Base-by-base conservation (phyloP, 192 early-diverging fungal species). In the Cetraspora pellucida region DNA sequence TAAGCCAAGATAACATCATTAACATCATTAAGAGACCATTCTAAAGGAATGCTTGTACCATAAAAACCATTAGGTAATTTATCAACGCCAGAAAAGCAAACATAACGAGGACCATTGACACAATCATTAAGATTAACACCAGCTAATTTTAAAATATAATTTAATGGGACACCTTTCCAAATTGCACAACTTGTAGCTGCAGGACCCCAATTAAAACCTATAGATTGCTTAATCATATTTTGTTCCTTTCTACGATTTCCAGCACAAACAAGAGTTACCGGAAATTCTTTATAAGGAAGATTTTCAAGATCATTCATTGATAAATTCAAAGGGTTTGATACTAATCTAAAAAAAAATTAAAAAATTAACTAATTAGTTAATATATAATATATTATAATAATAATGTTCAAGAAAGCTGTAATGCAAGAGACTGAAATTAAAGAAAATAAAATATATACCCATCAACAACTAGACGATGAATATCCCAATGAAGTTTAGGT, bases 1-100 rank as follows among this genome's bases (percentile, higher is more conserved):
- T 91, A 93, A 21, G 95, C 95, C 14, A 96, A 80, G 23, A 96
- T 69, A 25, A 94, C 86, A 78, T 94, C 93, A 61, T 86, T 86
- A 46, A 81, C 78, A 37, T 88, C 84, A 72, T 93, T 89, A 85
- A 95, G 84, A 19, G 77, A 89, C 76, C 88, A 86, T 60, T 87
- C 87, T 10, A 92, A 65, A 30, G 87, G 79, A 27, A 96, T 78
- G 25, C 91, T 91, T 71, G 93, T 93, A 23, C 94, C 94, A 60
- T 96, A 96, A 46, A 63, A 63, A 13, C 90, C 91, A 37, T 91
- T 89, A 23, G 90, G 84, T 30, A 91, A 82, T 44, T 82, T 74
- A 57, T 92, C 91, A 17, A 66, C 66, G 9, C 91, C 90, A 55
- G 89, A 83, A 54, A 92, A 87, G 72, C 82, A 84, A 31, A 92